Percentiles rank a stretch among this genome's conserved stretches.
Evolutionary conservation across 2,329 filamentous ascomycete species (phyloP).

Genomic region (Pseudogymnoascus sp.): DNA sequence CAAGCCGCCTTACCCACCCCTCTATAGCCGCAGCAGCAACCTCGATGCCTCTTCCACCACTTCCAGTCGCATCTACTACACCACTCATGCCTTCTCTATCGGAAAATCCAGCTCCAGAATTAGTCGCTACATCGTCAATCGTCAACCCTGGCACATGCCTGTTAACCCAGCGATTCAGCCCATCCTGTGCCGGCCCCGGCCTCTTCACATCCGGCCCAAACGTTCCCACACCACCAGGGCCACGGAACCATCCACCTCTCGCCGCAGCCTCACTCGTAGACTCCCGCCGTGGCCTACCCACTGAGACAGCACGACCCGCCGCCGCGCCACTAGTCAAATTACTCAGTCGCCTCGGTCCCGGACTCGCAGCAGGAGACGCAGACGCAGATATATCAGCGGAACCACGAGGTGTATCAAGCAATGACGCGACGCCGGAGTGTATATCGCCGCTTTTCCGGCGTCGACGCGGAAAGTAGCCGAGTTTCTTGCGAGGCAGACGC

Average conservation of each 20-base stretch:
- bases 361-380: constrained; percentile 3
- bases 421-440: background rate
- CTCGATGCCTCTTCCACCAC: constrained; percentile 31
- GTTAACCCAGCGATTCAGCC: constrained; percentile 62
- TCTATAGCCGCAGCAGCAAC: constrained; percentile 82
- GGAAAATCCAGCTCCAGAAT: constrained; percentile 27
- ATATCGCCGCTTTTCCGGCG: constrained; percentile 59
- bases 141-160: constrained; percentile 18
- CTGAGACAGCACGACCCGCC: background rate
- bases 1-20: constrained; percentile 80
- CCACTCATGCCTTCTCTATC: constrained; percentile 34
- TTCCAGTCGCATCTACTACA: constrained; percentile 38
- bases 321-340: constrained; percentile 31
- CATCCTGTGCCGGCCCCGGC: constrained; percentile 76
- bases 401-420: constrained; percentile 31
- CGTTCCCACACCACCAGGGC: constrained; percentile 82
- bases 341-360: constrained; percentile 22
- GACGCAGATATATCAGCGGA: constrained; percentile 39
- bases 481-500: constrained; percentile 66
- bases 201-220: constrained; percentile 60
- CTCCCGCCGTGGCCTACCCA: constrained; percentile 21
- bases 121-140: constrained; percentile 18
- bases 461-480: constrained; percentile 87
- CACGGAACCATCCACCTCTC: constrained; percentile 58
- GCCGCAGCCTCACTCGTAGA: constrained; percentile 30